Base-by-base conservation (phyloP, 2,329 filamentous ascomycete species). In the Fusarium sublunatum region DNA sequence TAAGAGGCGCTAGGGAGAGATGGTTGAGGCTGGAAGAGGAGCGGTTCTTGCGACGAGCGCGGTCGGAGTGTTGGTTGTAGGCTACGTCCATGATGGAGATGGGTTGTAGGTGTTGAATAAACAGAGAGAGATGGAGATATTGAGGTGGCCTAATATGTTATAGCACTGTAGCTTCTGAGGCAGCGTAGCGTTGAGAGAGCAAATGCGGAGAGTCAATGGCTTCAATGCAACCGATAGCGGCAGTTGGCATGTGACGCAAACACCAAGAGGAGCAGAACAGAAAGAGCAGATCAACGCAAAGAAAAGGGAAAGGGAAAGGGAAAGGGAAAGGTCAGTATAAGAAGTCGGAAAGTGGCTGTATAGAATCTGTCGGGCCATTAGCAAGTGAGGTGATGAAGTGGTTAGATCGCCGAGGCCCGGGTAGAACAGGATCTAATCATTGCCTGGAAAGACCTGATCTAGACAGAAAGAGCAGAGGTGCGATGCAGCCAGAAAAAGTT, bases 1-100 rank as follows among this genome's bases (percentile, higher is more conserved):
- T 89, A 51, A 90, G 77, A 26, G 87, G 87, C n/a, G 85, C 87
- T 56, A 89, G 85, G 12, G 84, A 82, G 57, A 88, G 81, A 67
- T 87, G 83, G 69, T 84, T 83, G 62, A 88, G 77, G 74, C 83
- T 87, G 44, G 82, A 84, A 26, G 81, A 81, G 22, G 86, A 88
- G 66, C 83, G 82, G 69, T 82, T 84, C 75, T 86, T 85, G 63
- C 84, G 84, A 58, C 85, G 81, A 40, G 82, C 78, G 64, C 83
- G 81, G 65, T 82, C 82, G 48, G 85, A 78, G 71, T 88, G 84
- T 65, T 86, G 86, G 62, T 85, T 86, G 73, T 86, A 88, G 57
- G 84, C 83, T 61, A 83, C 78, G 64, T 88, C 86, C 86, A 88
- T 73, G 58, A 50, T 61, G 57, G 22, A n/a, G 38, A 52, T 32